Evolutionary conservation across 2,329 filamentous ascomycete genomes (phyloP).

Genomic region (Xylaria sp.): DNA sequence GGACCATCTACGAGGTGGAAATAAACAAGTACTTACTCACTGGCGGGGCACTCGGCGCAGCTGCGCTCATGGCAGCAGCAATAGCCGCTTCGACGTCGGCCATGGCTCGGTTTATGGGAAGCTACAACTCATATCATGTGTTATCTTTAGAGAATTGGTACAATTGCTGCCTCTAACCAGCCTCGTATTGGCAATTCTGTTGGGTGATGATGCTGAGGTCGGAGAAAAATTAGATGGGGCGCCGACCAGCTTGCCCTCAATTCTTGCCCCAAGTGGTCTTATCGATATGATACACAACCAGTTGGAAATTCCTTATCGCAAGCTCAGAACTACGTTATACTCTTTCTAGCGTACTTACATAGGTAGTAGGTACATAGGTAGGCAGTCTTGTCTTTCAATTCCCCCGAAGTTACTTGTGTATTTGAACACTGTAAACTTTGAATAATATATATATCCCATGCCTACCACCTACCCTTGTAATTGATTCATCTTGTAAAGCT

Average conservation of each 20-base stretch:
- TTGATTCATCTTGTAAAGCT: too few relatives aligned
- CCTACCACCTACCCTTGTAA: too few relatives aligned
- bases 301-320: conserved; percentile 22
- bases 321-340: conserved; percentile 27
- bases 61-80: conserved; percentile 46
- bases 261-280: conserved; percentile 46
- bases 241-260: conserved; percentile 46
- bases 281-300: conserved; percentile 46
- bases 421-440: too few relatives aligned
- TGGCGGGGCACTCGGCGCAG: conserved; percentile 35
- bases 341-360: too few relatives aligned
- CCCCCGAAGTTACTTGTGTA: too few relatives aligned
- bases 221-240: conserved; percentile 45
- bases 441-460: too few relatives aligned
- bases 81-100: conserved; percentile 48
- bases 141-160: conserved; percentile 13
- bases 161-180: conserved; percentile 12
- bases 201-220: conserved; percentile 34
- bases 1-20: neutral
- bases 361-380: too few relatives aligned
- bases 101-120: conserved; percentile 40
- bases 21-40: conserved; percentile 37
- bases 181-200: conserved; percentile 14
- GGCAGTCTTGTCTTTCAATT: too few relatives aligned
- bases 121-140: conserved; percentile 31